Evolutionary conservation across 2,329 filamentous ascomycete species (phyloP).

Genomic region (Amauroascus verrucosus): DNA sequence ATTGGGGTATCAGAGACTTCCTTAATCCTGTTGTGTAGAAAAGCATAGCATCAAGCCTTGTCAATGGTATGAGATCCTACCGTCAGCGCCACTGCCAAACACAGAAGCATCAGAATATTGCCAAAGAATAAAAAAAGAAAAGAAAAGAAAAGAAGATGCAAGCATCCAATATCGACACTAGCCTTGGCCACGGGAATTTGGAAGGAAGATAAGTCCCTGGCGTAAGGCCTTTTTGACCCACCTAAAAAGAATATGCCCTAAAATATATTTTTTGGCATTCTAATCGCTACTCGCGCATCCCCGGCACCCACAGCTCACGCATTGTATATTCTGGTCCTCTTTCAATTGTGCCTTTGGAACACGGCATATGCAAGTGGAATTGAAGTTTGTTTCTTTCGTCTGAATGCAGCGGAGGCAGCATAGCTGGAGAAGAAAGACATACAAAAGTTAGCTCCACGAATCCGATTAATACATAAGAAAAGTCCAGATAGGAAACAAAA

Average conservation of each 20-base stretch:
- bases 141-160: too few species aligned
- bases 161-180: background rate
- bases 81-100: background rate
- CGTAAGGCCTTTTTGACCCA: too few species aligned
- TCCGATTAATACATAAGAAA: background rate
- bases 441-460: background rate
- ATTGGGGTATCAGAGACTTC: background rate
- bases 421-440: conserved; percentile 54
- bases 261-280: background rate
- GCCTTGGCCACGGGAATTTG: background rate
- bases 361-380: conserved; percentile 91
- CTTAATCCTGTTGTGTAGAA: background rate
- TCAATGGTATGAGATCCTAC: background rate
- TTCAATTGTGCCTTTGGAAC: conserved; percentile 84
- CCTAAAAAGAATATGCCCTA: background rate
- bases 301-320: conserved; percentile 87
- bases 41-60: background rate
- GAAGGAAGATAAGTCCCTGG: too few species aligned
- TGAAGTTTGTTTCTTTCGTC: conserved; percentile 99
- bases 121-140: too few species aligned
- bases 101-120: background rate
- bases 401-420: conserved; percentile 95
- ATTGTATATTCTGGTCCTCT: conserved; percentile 81
- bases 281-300: conserved; percentile 81
- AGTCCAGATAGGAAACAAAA: too few species aligned